A percentile compares a stretch with the other conserved stretches of the same genome.
phyloP scores from a whole-genome alignment of 345 rosid genomes.

The Stellera chamaejasme region DNA sequence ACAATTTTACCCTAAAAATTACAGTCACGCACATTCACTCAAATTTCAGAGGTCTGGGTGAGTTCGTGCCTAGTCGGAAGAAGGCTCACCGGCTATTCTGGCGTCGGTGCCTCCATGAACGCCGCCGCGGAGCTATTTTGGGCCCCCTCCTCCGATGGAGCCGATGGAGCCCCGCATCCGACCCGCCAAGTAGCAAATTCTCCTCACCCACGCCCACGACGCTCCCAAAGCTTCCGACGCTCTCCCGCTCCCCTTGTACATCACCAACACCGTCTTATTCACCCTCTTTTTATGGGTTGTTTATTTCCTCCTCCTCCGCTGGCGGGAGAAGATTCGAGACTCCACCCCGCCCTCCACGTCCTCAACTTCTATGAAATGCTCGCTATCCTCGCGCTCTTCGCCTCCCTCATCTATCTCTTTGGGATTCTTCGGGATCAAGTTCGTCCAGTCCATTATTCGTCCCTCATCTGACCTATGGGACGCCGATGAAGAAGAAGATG shows the following conservation, averaged over 20 bases:
- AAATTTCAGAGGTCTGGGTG: too few relatives aligned
- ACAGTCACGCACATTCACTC: too few relatives aligned
- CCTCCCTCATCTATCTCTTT: constrained; percentile 50
- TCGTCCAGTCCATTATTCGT: constrained; percentile 48
- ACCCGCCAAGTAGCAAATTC: constrained; percentile 4
- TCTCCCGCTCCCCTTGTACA: constrained; percentile 40
- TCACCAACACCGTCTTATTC: constrained; percentile 54
- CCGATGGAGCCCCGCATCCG: constrained; percentile 23
- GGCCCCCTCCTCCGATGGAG: constrained; percentile 2
- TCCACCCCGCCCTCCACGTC: constrained; percentile 54
- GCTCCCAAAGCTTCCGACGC: constrained; percentile 35
- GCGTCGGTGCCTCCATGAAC: too few relatives aligned
- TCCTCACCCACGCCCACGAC: neutral
- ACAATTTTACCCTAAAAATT: too few relatives aligned
- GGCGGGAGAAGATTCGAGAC: constrained; percentile 72
- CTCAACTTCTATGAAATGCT: constrained; percentile 44
- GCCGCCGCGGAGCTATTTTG: too few relatives aligned
- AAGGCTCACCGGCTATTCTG: too few relatives aligned
- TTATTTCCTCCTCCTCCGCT: constrained; percentile 56
- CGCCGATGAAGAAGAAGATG: constrained; percentile 33
- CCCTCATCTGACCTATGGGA: constrained; percentile 56
- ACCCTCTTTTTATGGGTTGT: constrained; percentile 56
- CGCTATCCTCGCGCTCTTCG: constrained; percentile 44
- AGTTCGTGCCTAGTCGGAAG: too few relatives aligned
- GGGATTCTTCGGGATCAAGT: constrained; percentile 61